These are phyloP conservation scores for Colletotrichum godetiae DNA, from an alignment of 2,329 filamentous ascomycete species.

Conservation along the genomic window DNA sequence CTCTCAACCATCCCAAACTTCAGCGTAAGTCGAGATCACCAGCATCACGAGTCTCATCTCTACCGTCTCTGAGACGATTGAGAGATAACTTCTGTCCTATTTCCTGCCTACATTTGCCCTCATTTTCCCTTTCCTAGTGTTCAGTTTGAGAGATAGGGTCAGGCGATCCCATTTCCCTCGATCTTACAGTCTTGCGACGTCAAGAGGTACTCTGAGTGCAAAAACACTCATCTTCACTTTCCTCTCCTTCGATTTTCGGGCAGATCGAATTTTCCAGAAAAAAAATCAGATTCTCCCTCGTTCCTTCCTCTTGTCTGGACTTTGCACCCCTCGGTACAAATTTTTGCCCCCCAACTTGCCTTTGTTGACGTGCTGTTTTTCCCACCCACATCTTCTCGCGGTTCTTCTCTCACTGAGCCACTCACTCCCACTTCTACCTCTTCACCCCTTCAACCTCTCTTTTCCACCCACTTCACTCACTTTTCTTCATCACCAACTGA, in stretches of 20 bases:
- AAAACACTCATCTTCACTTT: neutral
- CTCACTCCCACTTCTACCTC: neutral
- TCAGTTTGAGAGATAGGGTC: neutral
- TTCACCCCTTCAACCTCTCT: neutral
- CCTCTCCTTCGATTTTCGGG: neutral
- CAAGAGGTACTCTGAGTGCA: neutral
- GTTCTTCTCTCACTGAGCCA: neutral
- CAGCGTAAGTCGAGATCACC: constrained; percentile 6
- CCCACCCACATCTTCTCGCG: neutral
- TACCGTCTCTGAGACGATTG: neutral
- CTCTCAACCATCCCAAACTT: neutral
- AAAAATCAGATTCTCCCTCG: neutral
- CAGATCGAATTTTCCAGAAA: neutral
- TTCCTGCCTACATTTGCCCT: neutral
- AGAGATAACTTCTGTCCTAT: no score
- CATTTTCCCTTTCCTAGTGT: no score
- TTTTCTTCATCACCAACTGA: constrained; percentile 6
- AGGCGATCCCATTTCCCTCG: neutral
- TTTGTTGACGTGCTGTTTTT: constrained; percentile 14
- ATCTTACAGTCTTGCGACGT: neutral
- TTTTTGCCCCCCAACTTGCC: neutral
- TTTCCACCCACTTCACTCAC: neutral
- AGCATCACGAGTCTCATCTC: neutral
- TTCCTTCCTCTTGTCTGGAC: constrained; percentile 9
- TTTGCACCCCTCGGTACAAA: neutral